Conservation (phyloP, 495 filamentous ascomycete genomes). For the Neurospora tetrasperma region DNA sequence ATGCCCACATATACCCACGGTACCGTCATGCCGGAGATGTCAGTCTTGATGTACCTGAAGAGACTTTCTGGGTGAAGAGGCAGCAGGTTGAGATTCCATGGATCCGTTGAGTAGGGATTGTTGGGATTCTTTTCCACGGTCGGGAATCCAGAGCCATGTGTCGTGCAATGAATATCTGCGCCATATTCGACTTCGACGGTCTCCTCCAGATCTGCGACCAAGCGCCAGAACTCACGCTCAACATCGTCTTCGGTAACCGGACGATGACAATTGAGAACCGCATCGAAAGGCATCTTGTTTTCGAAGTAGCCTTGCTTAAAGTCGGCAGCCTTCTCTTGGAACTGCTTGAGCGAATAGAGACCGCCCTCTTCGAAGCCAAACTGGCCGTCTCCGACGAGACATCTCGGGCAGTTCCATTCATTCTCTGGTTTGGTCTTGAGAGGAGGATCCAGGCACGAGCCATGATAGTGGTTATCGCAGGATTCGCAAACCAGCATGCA, state of each 20-base stretch:
- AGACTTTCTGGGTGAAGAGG: slow-evolving; percentile 86
- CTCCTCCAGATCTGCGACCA: slow-evolving; percentile 86
- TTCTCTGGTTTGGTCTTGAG: slow-evolving; percentile 67
- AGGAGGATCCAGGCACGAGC: slow-evolving; percentile 77
- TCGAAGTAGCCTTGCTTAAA: slow-evolving; percentile 94
- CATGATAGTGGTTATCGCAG: slow-evolving; percentile 85
- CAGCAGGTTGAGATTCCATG: slow-evolving; percentile 94
- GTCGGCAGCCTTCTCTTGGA: slow-evolving; percentile 88
- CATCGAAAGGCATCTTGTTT: slow-evolving; percentile 82
- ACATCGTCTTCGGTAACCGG: slow-evolving; percentile 92
- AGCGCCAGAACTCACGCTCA: slow-evolving; percentile 91
- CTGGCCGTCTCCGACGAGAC: slow-evolving; percentile 90
- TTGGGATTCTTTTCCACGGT: slow-evolving; percentile 86
- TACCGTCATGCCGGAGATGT: slow-evolving; percentile 99
- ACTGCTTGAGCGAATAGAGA: slow-evolving; percentile 89
- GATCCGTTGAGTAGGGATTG: slow-evolving; percentile 74
- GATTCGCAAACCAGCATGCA: slow-evolving; percentile 81
- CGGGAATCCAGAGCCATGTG: slow-evolving; percentile 94
- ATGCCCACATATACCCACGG: slow-evolving; percentile 99
- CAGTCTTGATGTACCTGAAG: slow-evolving; percentile 93
- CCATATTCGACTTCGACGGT: slow-evolving; percentile 98
- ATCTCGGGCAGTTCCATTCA: slow-evolving; percentile 96
- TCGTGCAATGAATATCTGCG: slow-evolving; percentile 96
- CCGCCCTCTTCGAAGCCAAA: slow-evolving; percentile 98
- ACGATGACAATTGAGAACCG: slow-evolving; percentile 64